These are phyloP conservation scores for Lentinula raphanica DNA, from an alignment of 768 basidiomycete species.

Conservation along the genomic window DNA sequence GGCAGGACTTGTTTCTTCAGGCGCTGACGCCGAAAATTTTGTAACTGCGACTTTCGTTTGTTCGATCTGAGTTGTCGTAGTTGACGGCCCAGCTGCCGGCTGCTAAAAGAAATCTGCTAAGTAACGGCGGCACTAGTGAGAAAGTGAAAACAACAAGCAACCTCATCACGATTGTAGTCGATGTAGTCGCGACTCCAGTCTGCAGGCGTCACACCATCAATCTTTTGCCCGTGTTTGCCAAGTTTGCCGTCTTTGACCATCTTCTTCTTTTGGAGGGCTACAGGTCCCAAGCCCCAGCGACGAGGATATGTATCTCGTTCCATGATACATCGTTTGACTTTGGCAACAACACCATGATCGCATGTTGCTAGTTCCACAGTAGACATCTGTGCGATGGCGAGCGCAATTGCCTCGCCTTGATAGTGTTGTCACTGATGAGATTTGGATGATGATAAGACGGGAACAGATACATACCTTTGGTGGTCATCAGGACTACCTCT, in stretches of 20 bases:
- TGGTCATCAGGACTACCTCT: constrained; percentile 98
- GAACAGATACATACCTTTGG: constrained; percentile 61
- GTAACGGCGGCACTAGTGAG: neutral
- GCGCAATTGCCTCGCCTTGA: constrained; percentile 82
- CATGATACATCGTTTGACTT: constrained; percentile 99
- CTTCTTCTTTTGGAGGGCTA: constrained; percentile 96
- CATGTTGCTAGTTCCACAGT: constrained; percentile 97
- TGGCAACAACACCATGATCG: constrained; percentile 97
- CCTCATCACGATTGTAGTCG: constrained; percentile 76
- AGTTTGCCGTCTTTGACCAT: constrained; percentile 97
- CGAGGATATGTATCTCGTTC: constrained; percentile 98
- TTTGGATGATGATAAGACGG: neutral
- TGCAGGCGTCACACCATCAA: constrained; percentile 80
- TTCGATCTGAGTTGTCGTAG: constrained; percentile 15
- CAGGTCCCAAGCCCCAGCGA: constrained; percentile 97
- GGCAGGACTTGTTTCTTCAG: constrained; percentile 21
- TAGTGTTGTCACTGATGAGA: constrained; percentile 1
- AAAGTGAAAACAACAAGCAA: constrained; percentile 11
- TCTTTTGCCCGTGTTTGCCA: constrained; percentile 89
- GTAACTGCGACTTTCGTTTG: constrained; percentile 8
- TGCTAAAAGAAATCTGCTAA: constrained; percentile 22
- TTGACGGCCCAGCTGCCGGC: constrained; percentile 33
- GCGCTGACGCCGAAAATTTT: constrained; percentile 8
- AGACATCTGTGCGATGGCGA: constrained; percentile 96
- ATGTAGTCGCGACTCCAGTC: constrained; percentile 93